Evolutionary conservation across 352 stramenopile species (phyloP).

Genomic region (Phytopythium helicoides): DNA sequence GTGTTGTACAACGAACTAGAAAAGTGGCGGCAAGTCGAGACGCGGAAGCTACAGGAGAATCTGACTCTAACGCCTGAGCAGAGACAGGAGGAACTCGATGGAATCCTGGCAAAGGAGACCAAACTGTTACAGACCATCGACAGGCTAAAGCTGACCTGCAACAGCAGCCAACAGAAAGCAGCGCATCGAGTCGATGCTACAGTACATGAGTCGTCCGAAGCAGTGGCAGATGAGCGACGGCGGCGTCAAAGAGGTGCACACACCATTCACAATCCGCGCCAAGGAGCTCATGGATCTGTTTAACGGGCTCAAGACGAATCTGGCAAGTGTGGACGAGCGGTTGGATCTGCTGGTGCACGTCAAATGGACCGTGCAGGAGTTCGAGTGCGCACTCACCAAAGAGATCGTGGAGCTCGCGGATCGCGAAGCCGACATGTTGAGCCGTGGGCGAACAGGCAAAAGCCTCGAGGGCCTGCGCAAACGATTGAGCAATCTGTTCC

Average conservation of each 20-base stretch:
- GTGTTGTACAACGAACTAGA: conserved; percentile 94
- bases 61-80: conserved; percentile 21
- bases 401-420: conserved; percentile 93
- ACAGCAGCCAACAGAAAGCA: conserved; percentile 75
- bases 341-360: conserved; percentile 91
- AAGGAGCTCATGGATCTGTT: conserved; percentile 90
- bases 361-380: conserved; percentile 93
- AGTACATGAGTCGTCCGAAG: conserved; percentile 89
- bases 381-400: conserved; percentile 84
- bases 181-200: conserved; percentile 86
- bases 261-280: conserved; percentile 83
- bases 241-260: conserved; percentile 87
- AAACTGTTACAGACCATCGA: conserved; percentile 90
- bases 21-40: conserved; percentile 89
- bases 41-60: conserved; percentile 63
- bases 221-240: conserved; percentile 93
- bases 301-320: conserved; percentile 54
- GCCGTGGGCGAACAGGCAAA: conserved; percentile 73
- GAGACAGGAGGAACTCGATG: conserved; percentile 45
- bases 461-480: conserved; percentile 85
- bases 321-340: conserved; percentile 78
- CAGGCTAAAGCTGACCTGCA: conserved; percentile 80
- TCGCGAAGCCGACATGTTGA: conserved; percentile 92
- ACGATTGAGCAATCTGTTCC: conserved; percentile 84
- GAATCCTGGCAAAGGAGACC: conserved; percentile 76